Percentiles rank a stretch among this genome's conserved stretches.
Conservation (phyloP, 176 grass and related monocot genomes). For the Oryza longistaminata region DNA sequence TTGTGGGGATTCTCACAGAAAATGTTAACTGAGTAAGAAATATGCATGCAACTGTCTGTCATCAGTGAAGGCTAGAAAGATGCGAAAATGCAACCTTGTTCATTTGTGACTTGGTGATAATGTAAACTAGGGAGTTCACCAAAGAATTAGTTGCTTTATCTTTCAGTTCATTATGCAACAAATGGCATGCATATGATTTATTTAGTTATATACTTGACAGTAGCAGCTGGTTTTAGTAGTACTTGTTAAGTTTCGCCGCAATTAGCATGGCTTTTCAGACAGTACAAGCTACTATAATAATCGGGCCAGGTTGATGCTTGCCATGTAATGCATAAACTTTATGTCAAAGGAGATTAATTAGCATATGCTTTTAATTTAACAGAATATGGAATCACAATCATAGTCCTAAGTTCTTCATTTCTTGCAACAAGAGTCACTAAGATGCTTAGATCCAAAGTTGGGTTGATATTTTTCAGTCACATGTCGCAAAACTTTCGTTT, state of each 20-base stretch:
- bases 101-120: neutral
- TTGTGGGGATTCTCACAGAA: neutral
- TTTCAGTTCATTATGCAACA: neutral
- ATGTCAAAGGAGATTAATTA: slow-evolving; percentile 17
- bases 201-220: neutral
- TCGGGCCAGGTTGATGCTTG: slow-evolving; percentile 46
- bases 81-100: neutral
- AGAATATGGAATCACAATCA: slow-evolving; percentile 35
- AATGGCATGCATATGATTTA: neutral
- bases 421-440: slow-evolving; percentile 24
- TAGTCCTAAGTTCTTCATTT: slow-evolving; percentile 5
- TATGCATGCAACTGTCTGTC: neutral
- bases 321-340: slow-evolving; percentile 33
- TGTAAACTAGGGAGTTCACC: slow-evolving; percentile 1
- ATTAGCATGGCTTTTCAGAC: slow-evolving; percentile 36
- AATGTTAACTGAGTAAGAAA: neutral
- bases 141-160: neutral
- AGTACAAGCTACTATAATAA: slow-evolving; percentile 21
- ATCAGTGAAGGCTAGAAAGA: neutral
- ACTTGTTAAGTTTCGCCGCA: slow-evolving; percentile 29
- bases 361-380: slow-evolving; percentile 18
- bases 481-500: slow-evolving; percentile 15
- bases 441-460: slow-evolving; percentile 45
- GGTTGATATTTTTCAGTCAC: slow-evolving; percentile 24
- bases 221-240: neutral